Conservation (phyloP, 2,329 filamentous ascomycete species). For the Botryotinia globosa region DNA sequence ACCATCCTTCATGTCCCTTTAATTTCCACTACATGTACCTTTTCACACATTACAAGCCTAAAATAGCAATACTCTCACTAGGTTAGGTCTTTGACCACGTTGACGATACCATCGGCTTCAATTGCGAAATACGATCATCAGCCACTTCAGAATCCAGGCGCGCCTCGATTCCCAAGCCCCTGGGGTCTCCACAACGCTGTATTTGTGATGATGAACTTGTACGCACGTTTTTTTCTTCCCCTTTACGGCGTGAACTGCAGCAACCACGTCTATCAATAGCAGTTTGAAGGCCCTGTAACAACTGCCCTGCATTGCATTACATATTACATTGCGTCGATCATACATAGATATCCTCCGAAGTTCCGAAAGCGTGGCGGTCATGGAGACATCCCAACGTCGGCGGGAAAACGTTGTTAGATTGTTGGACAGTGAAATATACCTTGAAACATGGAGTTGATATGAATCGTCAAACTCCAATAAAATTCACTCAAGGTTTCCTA, state of each 20-base stretch:
- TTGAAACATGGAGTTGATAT: background rate
- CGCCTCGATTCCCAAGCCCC: background rate
- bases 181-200: background rate
- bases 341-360: slow-evolving; percentile 5
- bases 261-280: background rate
- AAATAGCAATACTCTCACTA: background rate
- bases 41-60: background rate
- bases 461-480: background rate
- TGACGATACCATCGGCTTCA: background rate
- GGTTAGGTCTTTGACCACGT: background rate
- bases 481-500: background rate
- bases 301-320: background rate
- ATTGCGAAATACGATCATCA: background rate
- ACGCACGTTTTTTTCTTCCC: slow-evolving; percentile 9
- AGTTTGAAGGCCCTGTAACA: background rate
- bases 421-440: background rate
- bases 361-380: background rate
- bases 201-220: background rate
- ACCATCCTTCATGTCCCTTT: background rate
- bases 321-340: slow-evolving; percentile 2
- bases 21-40: background rate
- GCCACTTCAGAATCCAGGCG: background rate
- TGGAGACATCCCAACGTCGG: background rate
- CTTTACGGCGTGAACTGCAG: background rate
- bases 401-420: background rate